Evolutionary conservation across 441 rosid genomes (phyloP).

Genomic region (Biscutella laevigata): DNA sequence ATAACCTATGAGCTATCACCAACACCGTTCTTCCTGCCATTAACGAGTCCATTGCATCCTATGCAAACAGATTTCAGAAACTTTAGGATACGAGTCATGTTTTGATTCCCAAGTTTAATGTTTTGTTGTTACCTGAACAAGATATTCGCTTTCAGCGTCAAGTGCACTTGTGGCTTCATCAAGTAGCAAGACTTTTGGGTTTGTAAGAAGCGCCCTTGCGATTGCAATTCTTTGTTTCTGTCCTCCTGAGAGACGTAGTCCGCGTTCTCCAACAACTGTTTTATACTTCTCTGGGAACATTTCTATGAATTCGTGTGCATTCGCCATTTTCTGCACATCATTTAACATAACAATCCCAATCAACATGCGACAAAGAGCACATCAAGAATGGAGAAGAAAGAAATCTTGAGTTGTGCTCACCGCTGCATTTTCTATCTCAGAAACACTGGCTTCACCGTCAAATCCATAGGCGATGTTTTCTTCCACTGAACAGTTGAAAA

Average conservation of each 20-base stretch:
- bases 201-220: conserved; percentile 81
- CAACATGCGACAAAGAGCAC: neutral
- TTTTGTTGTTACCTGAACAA: conserved; percentile 53
- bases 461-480: conserved; percentile 86
- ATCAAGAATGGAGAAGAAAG: neutral
- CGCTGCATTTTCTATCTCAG: conserved; percentile 58
- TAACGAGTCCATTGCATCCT: conserved; percentile 87
- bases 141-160: conserved; percentile 89
- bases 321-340: conserved; percentile 75
- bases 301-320: conserved; percentile 75
- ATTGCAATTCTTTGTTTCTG: conserved; percentile 89
- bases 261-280: conserved; percentile 78
- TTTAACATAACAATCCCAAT: neutral
- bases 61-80: conserved; percentile 9
- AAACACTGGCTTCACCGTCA: conserved; percentile 46
- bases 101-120: neutral
- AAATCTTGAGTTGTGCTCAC: conserved; percentile 31
- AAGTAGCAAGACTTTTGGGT: conserved; percentile 68
- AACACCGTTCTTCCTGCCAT: conserved; percentile 88
- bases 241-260: conserved; percentile 84
- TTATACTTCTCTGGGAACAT: conserved; percentile 70
- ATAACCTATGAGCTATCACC: conserved; percentile 82
- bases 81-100: neutral
- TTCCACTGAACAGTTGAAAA: conserved; percentile 79
- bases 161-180: conserved; percentile 98